These are phyloP conservation scores for Nicotiana otophora DNA, from an alignment of 257 asterid genomes.

Conservation along the genomic window DNA sequence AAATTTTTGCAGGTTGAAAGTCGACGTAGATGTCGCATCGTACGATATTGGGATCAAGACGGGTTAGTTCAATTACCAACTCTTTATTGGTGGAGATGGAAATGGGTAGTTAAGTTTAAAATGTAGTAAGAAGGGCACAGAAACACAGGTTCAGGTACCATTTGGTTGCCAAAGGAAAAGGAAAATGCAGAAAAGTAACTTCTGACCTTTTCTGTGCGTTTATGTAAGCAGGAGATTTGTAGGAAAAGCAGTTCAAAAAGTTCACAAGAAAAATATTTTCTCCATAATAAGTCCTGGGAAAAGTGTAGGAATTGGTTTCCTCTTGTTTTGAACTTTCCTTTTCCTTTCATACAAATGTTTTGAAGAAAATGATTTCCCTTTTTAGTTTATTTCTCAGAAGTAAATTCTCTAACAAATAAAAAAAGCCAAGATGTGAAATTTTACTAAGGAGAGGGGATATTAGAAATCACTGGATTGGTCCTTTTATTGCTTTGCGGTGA, in stretches of 20 bases:
- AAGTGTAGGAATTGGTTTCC: background rate
- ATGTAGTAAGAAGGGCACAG: background rate
- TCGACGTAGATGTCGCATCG: conserved; percentile 77
- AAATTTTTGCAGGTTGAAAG: conserved; percentile 73
- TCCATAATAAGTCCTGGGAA: background rate
- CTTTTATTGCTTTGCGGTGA: background rate
- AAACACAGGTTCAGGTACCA: background rate
- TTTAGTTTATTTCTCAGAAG: background rate
- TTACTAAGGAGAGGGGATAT: background rate
- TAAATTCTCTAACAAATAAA: background rate
- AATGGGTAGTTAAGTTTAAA: background rate
- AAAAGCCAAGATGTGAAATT: background rate
- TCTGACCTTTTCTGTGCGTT: background rate
- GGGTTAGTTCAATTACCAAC: conserved; percentile 48
- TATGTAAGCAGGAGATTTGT: background rate
- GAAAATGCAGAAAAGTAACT: background rate
- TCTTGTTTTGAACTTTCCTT: background rate
- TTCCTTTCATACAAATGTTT: background rate
- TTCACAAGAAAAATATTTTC: background rate
- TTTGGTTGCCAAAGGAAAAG: background rate
- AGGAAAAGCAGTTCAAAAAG: background rate
- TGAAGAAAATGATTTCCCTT: background rate
- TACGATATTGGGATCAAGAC: conserved; percentile 88
- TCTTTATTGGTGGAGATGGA: background rate
- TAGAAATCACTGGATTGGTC: background rate